phyloP scores from a whole-genome alignment of 2,329 filamentous ascomycete genomes.

The Paramyrothecium roridum region DNA sequence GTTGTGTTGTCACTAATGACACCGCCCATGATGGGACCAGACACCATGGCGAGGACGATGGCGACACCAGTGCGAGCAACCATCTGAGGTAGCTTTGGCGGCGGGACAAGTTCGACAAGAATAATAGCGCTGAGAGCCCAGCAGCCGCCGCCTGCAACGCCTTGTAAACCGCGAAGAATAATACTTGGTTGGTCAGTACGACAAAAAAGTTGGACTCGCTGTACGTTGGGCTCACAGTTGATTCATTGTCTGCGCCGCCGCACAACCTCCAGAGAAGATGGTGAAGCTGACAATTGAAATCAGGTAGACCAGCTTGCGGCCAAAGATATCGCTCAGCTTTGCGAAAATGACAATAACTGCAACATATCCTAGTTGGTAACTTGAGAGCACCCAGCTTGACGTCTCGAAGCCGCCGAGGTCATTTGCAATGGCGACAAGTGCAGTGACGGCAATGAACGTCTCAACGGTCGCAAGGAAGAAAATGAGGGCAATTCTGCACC shows the following conservation, averaged over 20 bases:
- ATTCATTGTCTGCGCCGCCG: constrained; percentile 33
- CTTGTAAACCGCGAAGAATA: constrained; percentile 45
- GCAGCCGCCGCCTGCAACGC: constrained; percentile 48
- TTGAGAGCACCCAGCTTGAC: constrained; percentile 3
- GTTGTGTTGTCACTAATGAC: constrained; percentile 36
- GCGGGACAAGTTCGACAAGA: constrained; percentile 43
- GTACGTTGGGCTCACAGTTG: constrained; percentile 25
- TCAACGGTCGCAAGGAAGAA: neutral
- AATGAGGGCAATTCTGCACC: neutral
- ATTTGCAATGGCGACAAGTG: neutral
- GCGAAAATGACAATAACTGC: constrained; percentile 35
- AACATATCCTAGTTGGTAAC: constrained; percentile 4
- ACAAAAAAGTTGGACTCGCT: neutral
- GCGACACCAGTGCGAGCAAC: constrained; percentile 30
- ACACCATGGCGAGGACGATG: constrained; percentile 42
- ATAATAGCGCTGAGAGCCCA: constrained; percentile 46
- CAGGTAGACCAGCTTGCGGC: constrained; percentile 3
- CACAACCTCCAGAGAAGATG: constrained; percentile 40
- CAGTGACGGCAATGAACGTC: neutral
- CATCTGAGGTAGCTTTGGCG: constrained; percentile 25
- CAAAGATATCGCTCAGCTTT: constrained; percentile 42
- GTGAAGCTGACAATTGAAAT: constrained; percentile 33
- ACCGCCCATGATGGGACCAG: constrained; percentile 49
- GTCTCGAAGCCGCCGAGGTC: neutral
- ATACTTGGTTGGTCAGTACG: constrained; percentile 24